Percentiles rank a stretch among this genome's conserved stretches.
Evolutionary conservation across 148 eudicot species (phyloP).

Genomic region (Persicaria tinctoria): DNA sequence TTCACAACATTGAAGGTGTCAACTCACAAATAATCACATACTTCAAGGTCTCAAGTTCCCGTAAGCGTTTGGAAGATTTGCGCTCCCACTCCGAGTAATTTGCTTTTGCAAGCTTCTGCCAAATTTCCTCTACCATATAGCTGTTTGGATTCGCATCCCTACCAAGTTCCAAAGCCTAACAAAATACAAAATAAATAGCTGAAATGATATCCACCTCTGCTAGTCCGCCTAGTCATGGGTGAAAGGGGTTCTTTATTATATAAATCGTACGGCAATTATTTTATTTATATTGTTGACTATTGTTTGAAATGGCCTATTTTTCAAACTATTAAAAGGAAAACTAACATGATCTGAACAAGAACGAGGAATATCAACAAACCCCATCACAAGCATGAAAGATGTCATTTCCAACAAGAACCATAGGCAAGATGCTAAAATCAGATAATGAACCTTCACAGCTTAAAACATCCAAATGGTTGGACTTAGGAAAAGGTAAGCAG

Average conservation of each 20-base stretch:
- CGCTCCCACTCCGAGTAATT: constrained; percentile 74
- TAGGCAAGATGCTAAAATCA: too few relatives aligned
- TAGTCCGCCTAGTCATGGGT: too few relatives aligned
- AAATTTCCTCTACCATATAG: constrained; percentile 79
- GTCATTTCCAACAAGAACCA: too few relatives aligned
- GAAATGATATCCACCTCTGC: not conserved
- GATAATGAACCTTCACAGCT: not conserved
- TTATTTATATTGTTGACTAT: too few relatives aligned
- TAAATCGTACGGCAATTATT: too few relatives aligned
- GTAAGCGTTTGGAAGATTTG: constrained; percentile 58
- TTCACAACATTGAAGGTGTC: not conserved
- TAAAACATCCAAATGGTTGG: not conserved
- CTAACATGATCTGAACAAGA: too few relatives aligned
- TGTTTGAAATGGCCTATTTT: too few relatives aligned
- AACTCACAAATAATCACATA: constrained; percentile 20
- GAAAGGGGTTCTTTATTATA: too few relatives aligned
- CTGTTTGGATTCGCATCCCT: constrained; percentile 62
- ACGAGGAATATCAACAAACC: too few relatives aligned
- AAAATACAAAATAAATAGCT: not conserved
- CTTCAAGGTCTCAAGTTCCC: constrained; percentile 74
- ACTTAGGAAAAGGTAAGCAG: not conserved
- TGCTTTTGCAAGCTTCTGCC: constrained; percentile 94
- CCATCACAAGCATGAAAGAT: too few relatives aligned
- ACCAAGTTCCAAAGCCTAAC: constrained; percentile 83
- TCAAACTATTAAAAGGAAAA: too few relatives aligned